A percentile compares a stretch with the other conserved stretches of the same genome.
Evolutionary conservation across 208 protist species (phyloP).

Genomic region (Sergeia podlipaevii): DNA sequence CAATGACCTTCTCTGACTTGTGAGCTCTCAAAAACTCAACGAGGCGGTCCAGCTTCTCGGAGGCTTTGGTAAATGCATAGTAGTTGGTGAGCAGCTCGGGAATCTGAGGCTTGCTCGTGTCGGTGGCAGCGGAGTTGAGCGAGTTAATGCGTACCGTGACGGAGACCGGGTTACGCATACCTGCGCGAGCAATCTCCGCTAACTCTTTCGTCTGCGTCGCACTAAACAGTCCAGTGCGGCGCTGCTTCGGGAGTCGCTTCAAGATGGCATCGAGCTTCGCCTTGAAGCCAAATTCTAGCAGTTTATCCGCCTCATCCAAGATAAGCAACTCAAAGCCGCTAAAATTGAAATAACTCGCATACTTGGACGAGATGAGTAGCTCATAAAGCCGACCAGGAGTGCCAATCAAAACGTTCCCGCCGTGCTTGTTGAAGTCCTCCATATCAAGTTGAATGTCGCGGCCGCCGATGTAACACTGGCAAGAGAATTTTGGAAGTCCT

Average conservation of each 20-base stretch:
- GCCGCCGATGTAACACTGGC: slow-evolving; percentile 91
- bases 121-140: slow-evolving; percentile 28
- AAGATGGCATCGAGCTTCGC: slow-evolving; percentile 89
- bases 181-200: slow-evolving; percentile 79
- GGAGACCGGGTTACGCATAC: slow-evolving; percentile 89
- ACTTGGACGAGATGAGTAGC: slow-evolving; percentile 83
- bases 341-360: slow-evolving; percentile 70
- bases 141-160: slow-evolving; percentile 74
- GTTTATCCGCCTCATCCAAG: slow-evolving; percentile 92
- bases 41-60: slow-evolving; percentile 87
- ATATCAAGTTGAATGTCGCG: slow-evolving; percentile 79
- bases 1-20: slow-evolving; percentile 78
- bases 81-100: slow-evolving; percentile 87
- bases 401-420: slow-evolving; percentile 87
- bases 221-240: slow-evolving; percentile 91
- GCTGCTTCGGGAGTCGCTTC: slow-evolving; percentile 86
- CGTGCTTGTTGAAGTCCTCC: slow-evolving; percentile 67
- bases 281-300: slow-evolving; percentile 93
- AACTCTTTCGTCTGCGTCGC: slow-evolving; percentile 93
- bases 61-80: slow-evolving; percentile 70
- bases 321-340: slow-evolving; percentile 88
- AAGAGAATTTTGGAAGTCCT: slow-evolving; percentile 58
- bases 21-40: slow-evolving; percentile 62
- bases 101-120: slow-evolving; percentile 76
- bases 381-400: slow-evolving; percentile 91